Evolutionary conservation across 192 early-diverging fungal genomes (phyloP), one percentile per base, ranked within the genome.

Genomic region (Chytriomyces sp.): DNA sequence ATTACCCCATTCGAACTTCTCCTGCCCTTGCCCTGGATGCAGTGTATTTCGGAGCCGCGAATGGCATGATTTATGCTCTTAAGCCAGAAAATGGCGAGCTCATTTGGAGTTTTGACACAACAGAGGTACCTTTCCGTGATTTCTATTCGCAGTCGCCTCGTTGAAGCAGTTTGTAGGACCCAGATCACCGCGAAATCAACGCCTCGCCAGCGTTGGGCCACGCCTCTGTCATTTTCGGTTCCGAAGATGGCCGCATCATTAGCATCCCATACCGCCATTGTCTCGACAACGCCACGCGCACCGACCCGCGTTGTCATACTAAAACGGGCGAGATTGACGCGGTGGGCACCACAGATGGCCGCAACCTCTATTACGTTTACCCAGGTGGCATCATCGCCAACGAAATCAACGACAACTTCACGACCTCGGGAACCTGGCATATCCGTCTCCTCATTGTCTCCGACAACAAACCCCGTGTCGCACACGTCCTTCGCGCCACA

Each of bases 111-210:
- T 68, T 68, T 68, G 66, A 68, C 28, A 68, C 66, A 10, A 68
- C 66, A 19, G 66, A 68, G 66, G 66, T 68, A n/a, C 31, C 4
- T 2, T 30, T 36, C 28, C 3, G 28, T 4, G 56, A 58, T 14
- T 58, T 58, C 28, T 58, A 17, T 58, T 58, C 28, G 56, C 2
- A 14, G 17, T 49, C 3, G 10, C 25, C 30, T 64, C 25, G 3
- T 6, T 22, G 7, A 4, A 26, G 7, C 17, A 17, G 22, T 8
- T 4, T 22, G 2, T 25, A 68, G 66, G 66, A 68, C 40, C 66
- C 53, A 10, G 66, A 68, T 68, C 66, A 68, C 36, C 66, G 66
- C 22, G 66, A 68, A 68, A 68, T 68, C 66, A 68, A 68, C 34
- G 66, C 66, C 10, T 68, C 66, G 25, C 66, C 66, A 19, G 66